Base-by-base conservation (phyloP, 306 rosid genomes). In the Glycyrrhiza uralensis region DNA sequence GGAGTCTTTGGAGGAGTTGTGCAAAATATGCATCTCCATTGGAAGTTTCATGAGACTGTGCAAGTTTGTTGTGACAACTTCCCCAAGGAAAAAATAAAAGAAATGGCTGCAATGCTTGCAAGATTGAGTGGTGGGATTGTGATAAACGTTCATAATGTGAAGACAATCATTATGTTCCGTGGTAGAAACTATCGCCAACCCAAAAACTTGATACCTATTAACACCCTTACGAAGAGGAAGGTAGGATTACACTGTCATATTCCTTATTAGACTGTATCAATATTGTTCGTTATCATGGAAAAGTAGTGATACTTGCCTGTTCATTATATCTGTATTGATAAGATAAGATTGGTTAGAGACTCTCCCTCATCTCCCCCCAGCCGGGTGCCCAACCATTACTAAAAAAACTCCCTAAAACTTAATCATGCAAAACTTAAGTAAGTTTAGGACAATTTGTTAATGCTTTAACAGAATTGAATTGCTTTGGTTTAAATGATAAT, bases 1-100 rank as follows among this genome's bases (percentile, higher is more conserved):
- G 99, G 99, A 78, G 99, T 94, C 36, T 94, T 94, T 66, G 99
- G 99, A 74, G 99, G 99, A 47, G 99, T 94, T 44, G 99, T 94
- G 62, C 99, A 94, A 80, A 94, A 94, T 85, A 90, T 94, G 99
- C 99, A 91, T 87, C 87, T 94, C 42, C 95, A 94, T 67, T 94
- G 99, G 99, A 94, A 94, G 80, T 94, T 94, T 86, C 99, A 94
- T 1, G 95, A 94, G 87, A 94, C 99, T 7, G 95, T 94, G 58
- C 99, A 94, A 88, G 97, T 94, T 71, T 94, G 97, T 33, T 94
- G 99, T 76, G 99, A 94, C 83, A 94, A 94, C 82, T 94, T 94
- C 76, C 93, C 99, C 69, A 94, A 87, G 85, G 99, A 94, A 75
- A 94, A 81, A 76, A 91, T 94, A 68, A 94, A 94, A 87, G 99